phyloP scores from a whole-genome alignment of 495 filamentous ascomycete species.

The Aspergillus cavernicola region DNA sequence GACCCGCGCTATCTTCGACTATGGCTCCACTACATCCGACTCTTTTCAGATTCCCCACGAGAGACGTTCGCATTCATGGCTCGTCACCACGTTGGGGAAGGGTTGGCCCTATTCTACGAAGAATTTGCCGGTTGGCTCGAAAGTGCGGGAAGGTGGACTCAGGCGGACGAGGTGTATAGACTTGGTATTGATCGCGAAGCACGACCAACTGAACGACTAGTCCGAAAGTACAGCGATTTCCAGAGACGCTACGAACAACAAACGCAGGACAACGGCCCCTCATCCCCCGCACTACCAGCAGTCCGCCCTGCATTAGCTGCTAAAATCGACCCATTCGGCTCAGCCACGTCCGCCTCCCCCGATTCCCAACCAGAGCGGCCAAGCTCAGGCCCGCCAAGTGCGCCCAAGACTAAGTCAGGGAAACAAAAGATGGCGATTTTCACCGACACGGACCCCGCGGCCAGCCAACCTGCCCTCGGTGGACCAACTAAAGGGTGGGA shows the following conservation, averaged over 20 bases:
- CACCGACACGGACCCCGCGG: conserved; percentile 60
- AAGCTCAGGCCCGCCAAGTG: conserved; percentile 36
- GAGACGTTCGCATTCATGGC: conserved; percentile 90
- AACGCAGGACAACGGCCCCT: conserved; percentile 61
- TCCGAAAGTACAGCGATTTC: conserved; percentile 89
- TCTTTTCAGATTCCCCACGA: conserved; percentile 87
- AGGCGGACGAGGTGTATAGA: conserved; percentile 90
- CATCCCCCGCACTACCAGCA: conserved; percentile 79
- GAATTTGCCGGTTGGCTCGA: conserved; percentile 95
- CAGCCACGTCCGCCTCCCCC: conserved; percentile 28
- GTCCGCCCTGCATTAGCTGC: conserved; percentile 81
- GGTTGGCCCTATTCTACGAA: conserved; percentile 91
- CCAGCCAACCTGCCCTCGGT: conserved; percentile 41
- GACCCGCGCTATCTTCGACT: conserved; percentile 89
- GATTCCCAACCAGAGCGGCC: conserved; percentile 66
- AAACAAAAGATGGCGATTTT: conserved; percentile 90
- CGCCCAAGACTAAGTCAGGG: conserved; percentile 56
- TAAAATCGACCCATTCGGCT: conserved; percentile 78
- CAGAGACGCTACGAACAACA: conserved; percentile 66
- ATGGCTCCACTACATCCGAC: conserved; percentile 89
- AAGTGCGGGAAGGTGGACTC: conserved; percentile 75
- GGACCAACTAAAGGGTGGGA: conserved; percentile 76
- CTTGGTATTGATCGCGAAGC: conserved; percentile 86
- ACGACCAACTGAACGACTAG: conserved; percentile 71
- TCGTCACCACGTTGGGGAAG: conserved; percentile 82